phyloP scores from a whole-genome alignment of 345 rosid species.

The Adansonia digitata region DNA sequence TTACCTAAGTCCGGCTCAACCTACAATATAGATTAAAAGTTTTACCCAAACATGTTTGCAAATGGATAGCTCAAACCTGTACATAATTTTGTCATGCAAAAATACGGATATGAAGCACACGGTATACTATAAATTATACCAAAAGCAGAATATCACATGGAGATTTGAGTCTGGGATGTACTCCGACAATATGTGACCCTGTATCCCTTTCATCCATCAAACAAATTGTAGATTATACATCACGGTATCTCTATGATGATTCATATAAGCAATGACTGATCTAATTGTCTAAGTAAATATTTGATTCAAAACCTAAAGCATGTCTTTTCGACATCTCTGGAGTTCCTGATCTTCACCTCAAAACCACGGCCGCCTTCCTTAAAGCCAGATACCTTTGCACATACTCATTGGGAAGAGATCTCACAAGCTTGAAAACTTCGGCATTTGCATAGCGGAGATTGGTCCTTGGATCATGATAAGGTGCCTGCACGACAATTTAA shows the following conservation, averaged over 20 bases:
- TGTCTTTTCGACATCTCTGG: background rate
- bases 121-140: too few relatives aligned
- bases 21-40: too few relatives aligned
- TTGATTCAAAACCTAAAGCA: background rate
- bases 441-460: conserved; percentile 77
- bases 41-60: too few relatives aligned
- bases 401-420: conserved; percentile 74
- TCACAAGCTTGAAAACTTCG: conserved; percentile 67
- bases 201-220: background rate
- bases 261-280: background rate
- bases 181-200: too few relatives aligned
- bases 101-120: too few relatives aligned
- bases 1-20: too few relatives aligned
- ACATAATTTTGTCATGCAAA: too few relatives aligned
- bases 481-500: conserved; percentile 49
- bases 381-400: conserved; percentile 84
- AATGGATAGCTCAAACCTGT: too few relatives aligned
- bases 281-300: background rate
- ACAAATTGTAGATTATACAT: background rate
- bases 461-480: conserved; percentile 77
- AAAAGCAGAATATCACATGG: too few relatives aligned
- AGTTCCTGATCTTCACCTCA: conserved; percentile 34
- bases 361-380: conserved; percentile 79
- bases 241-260: background rate
- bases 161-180: too few relatives aligned